Base-by-base conservation (phyloP, 1,284 basidiomycete species). In the Cutaneotrichosporon daszewskae region DNA sequence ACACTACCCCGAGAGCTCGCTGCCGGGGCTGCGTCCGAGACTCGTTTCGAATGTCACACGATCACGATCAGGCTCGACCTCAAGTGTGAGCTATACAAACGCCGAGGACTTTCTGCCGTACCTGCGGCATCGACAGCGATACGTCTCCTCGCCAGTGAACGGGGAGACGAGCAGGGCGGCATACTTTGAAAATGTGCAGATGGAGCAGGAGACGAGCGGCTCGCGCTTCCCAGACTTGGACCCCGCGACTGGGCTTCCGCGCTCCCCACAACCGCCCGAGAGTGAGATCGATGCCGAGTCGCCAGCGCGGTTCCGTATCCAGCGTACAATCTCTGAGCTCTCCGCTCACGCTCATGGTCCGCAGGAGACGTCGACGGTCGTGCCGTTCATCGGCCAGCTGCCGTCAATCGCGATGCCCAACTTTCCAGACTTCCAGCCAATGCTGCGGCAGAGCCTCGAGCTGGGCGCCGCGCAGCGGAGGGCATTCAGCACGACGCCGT, bases 291-390 rank as follows among this genome's bases (percentile, higher is more conserved):
- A 35, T 7, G 18, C 18, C 16, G 25, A 24, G 13, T 31, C 28
- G 7, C 14, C 28, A 7, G 14, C 16, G 26, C 16, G 58, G 20
- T 43, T 65, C n/a, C 60, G 64, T 16, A 48, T 69, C 5, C 66
- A 69, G 43, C 41, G 65, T 16, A 69, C 66, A 1, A 69, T 69
- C 27, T 66, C 65, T 5, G 57, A 55, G 17, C 48, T 65, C 5
- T 47, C 41, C 14, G 14, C 9, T 14, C 8, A 27, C 13, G 28
- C 8, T 31, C 13, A 16, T 31, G 28, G 28, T 6, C 13, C 6
- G 14, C 13, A 23, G 24, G 39, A 41, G 23, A 29, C 19, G 17
- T 20, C 24, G n/a, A 13, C 35, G 24, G 19, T 24, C 22, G 27
- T 43, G 32, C 29, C 45, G 20, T 31, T 38, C 13, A 26, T 51